Percentiles rank a stretch among this genome's conserved stretches.
phyloP scores from a whole-genome alignment of 805 yeast species.

The Wickerhamiella galacta region DNA sequence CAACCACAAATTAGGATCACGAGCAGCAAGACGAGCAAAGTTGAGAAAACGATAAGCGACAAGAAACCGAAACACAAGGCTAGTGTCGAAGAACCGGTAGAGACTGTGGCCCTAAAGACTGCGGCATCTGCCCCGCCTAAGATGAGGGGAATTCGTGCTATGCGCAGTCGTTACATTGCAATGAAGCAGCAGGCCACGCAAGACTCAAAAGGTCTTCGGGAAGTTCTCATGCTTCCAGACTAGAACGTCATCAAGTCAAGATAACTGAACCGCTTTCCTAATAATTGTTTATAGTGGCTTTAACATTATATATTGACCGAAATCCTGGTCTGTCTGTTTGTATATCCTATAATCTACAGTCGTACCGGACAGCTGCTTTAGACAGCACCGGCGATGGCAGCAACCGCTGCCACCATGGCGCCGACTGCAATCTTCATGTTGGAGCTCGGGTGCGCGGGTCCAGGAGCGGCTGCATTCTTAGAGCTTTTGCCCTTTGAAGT shows the following conservation, averaged over 20 bases:
- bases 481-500: constrained; percentile 3
- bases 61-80: constrained; percentile 1
- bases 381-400: constrained; percentile 11
- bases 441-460: constrained; percentile 2
- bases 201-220: constrained; percentile 79
- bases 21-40: constrained; percentile 12
- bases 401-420: constrained; percentile 11
- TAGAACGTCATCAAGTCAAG: neutral
- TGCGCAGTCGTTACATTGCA: constrained; percentile 72
- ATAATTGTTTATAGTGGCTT: constrained; percentile 2
- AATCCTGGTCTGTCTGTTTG: neutral
- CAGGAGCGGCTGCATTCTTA: constrained; percentile 7
- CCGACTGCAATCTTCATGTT: constrained; percentile 9
- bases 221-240: constrained; percentile 65
- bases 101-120: constrained; percentile 18
- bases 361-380: constrained; percentile 3
- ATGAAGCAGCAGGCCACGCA: constrained; percentile 84
- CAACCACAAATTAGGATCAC: constrained; percentile 19
- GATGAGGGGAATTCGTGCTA: constrained; percentile 43
- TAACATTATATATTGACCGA: neutral
- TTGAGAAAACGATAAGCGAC: constrained; percentile 5
- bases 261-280: neutral
- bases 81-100: constrained; percentile 4
- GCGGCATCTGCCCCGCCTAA: constrained; percentile 19
- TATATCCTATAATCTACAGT: neutral